phyloP scores from a whole-genome alignment of 2,329 filamentous ascomycete genomes.

The Trichoderma atroviride region DNA sequence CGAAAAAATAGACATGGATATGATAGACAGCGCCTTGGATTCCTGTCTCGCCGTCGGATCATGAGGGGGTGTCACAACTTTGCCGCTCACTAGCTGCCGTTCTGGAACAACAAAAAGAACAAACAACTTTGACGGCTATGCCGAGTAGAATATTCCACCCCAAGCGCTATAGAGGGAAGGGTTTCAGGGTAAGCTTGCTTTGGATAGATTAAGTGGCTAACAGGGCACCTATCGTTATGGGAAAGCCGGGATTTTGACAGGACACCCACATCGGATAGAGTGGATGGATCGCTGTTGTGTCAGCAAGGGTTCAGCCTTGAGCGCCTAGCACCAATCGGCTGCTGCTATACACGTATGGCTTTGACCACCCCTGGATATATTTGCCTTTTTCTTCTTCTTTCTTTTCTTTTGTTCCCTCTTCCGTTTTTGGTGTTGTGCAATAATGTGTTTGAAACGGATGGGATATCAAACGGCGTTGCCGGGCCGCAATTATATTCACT shows the following conservation, averaged over 20 bases:
- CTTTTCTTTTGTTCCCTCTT: neutral
- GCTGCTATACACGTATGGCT: neutral
- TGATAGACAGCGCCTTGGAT: conserved; percentile 60
- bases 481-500: conserved; percentile 15
- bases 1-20: conserved; percentile 52
- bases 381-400: neutral
- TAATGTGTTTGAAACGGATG: conserved; percentile 5
- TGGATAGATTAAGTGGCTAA: conserved; percentile 26
- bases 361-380: neutral
- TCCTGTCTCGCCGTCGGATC: conserved; percentile 55
- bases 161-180: conserved; percentile 3
- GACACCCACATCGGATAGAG: conserved; percentile 20
- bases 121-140: conserved; percentile 2
- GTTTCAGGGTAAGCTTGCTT: conserved; percentile 11
- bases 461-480: conserved; percentile 22
- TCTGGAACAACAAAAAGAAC: neutral
- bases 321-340: neutral
- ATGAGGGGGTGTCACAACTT: conserved; percentile 26
- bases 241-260: conserved; percentile 8
- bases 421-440: conserved; percentile 8
- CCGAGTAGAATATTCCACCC: conserved; percentile 7
- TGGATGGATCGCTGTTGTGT: conserved; percentile 17
- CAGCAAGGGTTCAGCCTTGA: conserved; percentile 12
- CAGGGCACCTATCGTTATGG: conserved; percentile 3
- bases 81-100: neutral